A percentile compares a stretch with the other conserved stretches of the same genome.
Conservation (phyloP, 495 filamentous ascomycete genomes). For the Glonium stellatum region DNA sequence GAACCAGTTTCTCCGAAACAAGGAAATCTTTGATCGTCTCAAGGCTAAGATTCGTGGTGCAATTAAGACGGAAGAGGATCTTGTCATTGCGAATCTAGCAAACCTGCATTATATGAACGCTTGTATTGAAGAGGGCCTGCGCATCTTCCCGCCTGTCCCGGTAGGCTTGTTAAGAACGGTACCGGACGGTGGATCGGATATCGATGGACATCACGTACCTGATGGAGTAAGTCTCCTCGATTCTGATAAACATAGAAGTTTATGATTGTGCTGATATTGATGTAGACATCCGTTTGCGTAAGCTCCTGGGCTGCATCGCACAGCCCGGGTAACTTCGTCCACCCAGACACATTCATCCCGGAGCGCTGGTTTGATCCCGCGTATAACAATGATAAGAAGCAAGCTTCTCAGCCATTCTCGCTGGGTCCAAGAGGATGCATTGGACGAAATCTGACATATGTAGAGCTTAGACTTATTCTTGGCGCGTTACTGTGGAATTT, state of each 20-base stretch:
- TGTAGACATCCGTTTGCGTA: constrained; percentile 22
- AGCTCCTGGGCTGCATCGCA: constrained; percentile 22
- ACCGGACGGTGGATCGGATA: constrained; percentile 38
- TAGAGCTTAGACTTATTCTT: constrained; percentile 32
- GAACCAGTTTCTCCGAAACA: constrained; percentile 25
- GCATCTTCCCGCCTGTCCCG: constrained; percentile 47
- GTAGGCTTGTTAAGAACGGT: constrained; percentile 44
- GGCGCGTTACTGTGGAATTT: constrained; percentile 33
- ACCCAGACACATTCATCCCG: constrained; percentile 30
- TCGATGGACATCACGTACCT: constrained; percentile 38
- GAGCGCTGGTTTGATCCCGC: constrained; percentile 28
- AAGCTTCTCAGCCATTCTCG: constrained; percentile 30
- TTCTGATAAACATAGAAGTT: not conserved
- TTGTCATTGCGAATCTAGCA: constrained; percentile 33
- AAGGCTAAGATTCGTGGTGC: constrained; percentile 26
- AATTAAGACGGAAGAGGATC: constrained; percentile 22
- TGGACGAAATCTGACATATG: constrained; percentile 27
- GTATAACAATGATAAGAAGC: constrained; percentile 26
- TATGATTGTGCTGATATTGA: not conserved
- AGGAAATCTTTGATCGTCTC: constrained; percentile 7
- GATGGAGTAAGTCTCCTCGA: constrained; percentile 24
- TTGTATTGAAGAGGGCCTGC: constrained; percentile 47
- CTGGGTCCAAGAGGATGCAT: constrained; percentile 33
- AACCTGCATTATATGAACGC: constrained; percentile 40
- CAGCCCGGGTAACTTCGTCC: constrained; percentile 26